Evolutionary conservation across 1,284 basidiomycete species (phyloP), one percentile per base, ranked within the genome.

Genomic region (Rhizoctonia solani): DNA sequence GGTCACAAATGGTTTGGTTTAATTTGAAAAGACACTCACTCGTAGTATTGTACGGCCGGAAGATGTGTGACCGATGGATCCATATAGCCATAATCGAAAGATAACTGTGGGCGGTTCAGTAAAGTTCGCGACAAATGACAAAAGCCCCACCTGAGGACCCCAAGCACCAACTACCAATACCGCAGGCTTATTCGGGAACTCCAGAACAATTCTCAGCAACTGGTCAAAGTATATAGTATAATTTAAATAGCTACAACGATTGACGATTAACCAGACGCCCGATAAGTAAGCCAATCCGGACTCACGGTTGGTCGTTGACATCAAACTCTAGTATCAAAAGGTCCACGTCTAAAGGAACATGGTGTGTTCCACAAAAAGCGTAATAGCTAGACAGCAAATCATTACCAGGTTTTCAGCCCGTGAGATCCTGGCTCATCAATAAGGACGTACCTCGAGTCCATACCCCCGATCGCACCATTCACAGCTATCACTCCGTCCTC

Each of bases 321-420:
- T 69, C 68, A 52, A 69, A 69, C 34, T 69, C 68, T 9, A 69
- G 54, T 30, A 69, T 66, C 1, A 69, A 23, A n/a, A 69, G 54
- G 30, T 69, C 68, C 11, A 69, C 68, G 23, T 69, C 68, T 21
- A 50, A 44, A 3, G 55, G 61, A 11, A 69, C 54, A 44, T 69
- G 68, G 25, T 69, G 63, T 54, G 42, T 69, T 14, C 68, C 68
- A 30, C 68, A 69, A 52, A 69, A 69, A 16, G 68, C 68, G 25
- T 69, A 69, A 25, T 69, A 69, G 30, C 68, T 69, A 34, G 4
- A 16, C 29, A 21, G 16, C n/a, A 16, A n/a, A n/a, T n/a, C n/a
- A n/a, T n/a, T n/a, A n/a, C n/a, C n/a, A 39, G 8, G 37, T 16
- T 39, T 8, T 39, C 37, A 39, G 37, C 37, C 8, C 37, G 37